Evolutionary conservation across 1,139 yeast genomes (phyloP).

Genomic region (Geotrichum cucujoidarum): DNA sequence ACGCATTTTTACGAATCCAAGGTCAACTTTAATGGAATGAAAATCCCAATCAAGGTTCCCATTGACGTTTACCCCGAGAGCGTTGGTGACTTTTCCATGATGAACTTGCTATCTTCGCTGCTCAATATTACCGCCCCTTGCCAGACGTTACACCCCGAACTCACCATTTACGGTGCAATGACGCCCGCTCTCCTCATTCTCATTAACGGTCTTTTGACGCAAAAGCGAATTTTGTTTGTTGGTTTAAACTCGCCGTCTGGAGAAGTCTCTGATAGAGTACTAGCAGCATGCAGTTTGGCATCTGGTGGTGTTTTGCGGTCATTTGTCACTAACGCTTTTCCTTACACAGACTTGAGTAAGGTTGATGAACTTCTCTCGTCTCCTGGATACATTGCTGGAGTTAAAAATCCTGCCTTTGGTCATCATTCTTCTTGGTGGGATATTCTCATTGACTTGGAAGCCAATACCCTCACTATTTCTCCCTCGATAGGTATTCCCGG

Average conservation of each 20-base stretch:
- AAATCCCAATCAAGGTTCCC: conserved; percentile 33
- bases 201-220: conserved; percentile 55
- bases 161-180: conserved; percentile 49
- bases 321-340: conserved; percentile 47
- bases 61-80: conserved; percentile 34
- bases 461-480: conserved; percentile 41
- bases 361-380: conserved; percentile 52
- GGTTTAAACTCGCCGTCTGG: conserved; percentile 55
- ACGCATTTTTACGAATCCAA: conserved; percentile 35
- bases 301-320: conserved; percentile 57
- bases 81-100: conserved; percentile 35
- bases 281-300: conserved; percentile 50
- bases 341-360: conserved; percentile 58
- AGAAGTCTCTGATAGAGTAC: conserved; percentile 51
- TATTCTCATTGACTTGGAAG: conserved; percentile 52
- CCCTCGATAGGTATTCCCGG: conserved; percentile 27
- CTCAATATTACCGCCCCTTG: conserved; percentile 25
- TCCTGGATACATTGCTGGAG: conserved; percentile 58
- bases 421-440: conserved; percentile 57
- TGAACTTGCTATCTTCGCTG: conserved; percentile 28
- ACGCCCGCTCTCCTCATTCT: conserved; percentile 57
- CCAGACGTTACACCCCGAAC: conserved; percentile 35
- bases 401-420: conserved; percentile 62
- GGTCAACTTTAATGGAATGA: conserved; percentile 32
- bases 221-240: conserved; percentile 50